These are phyloP conservation scores for Pythium volutum DNA, from an alignment of 352 stramenopile species.

Conservation along the genomic window DNA sequence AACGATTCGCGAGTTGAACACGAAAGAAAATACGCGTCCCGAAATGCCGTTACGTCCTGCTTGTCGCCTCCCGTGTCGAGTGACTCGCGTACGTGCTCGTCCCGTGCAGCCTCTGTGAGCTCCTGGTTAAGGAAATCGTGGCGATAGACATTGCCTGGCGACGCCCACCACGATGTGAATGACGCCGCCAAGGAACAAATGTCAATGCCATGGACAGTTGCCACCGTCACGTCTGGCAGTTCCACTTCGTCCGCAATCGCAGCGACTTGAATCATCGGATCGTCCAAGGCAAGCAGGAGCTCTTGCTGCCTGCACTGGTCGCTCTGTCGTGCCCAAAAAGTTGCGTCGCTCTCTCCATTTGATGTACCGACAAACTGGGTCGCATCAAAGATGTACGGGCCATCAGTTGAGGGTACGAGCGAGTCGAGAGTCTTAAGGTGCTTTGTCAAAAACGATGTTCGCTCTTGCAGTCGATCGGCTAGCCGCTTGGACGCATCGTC, in stretches of 20 bases:
- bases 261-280: constrained; percentile 55
- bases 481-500: neutral
- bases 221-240: constrained; percentile 44
- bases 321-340: constrained; percentile 38
- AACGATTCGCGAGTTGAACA: constrained; percentile 38
- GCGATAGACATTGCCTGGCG: constrained; percentile 43
- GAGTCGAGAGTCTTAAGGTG: constrained; percentile 6
- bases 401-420: neutral
- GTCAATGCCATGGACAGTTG: constrained; percentile 39
- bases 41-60: constrained; percentile 21
- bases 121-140: constrained; percentile 52
- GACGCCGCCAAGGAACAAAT: constrained; percentile 39
- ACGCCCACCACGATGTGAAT: constrained; percentile 63
- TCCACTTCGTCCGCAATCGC: constrained; percentile 56
- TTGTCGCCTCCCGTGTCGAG: neutral
- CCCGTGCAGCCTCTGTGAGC: constrained; percentile 38
- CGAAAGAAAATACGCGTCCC: constrained; percentile 46
- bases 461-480: constrained; percentile 5
- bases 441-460: constrained; percentile 16
- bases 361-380: neutral
- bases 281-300: constrained; percentile 47
- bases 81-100: constrained; percentile 23
- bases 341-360: neutral
- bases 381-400: constrained; percentile 52
- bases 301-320: constrained; percentile 42